phyloP scores from a whole-genome alignment of 2,329 filamentous ascomycete species.

The Diaporthe nobilis region DNA sequence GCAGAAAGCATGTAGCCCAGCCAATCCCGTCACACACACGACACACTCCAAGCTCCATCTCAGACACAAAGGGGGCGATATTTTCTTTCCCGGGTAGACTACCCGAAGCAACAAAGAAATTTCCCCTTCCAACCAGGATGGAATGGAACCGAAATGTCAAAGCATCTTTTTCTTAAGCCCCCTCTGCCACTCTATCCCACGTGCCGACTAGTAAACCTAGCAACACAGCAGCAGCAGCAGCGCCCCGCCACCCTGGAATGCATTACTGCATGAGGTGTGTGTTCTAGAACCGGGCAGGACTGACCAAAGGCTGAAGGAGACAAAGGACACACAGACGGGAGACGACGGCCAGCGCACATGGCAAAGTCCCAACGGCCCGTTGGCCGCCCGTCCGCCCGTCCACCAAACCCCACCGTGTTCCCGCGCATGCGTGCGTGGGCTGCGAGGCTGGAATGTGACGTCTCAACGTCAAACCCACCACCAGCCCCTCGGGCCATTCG shows the following conservation, averaged over 20 bases:
- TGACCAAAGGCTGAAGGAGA: background rate
- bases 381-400: background rate
- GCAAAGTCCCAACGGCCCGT: conserved; percentile 6
- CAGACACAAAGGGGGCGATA: conserved; percentile 5
- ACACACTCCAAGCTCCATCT: conserved; percentile 1
- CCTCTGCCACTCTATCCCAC: background rate
- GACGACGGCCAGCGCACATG: background rate
- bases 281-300: conserved; percentile 5
- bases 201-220: background rate
- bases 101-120: conserved; percentile 3
- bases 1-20: background rate
- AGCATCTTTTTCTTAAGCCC: background rate
- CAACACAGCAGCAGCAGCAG: no score
- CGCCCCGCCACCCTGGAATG: conserved; percentile 11
- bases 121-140: background rate
- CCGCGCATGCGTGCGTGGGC: background rate
- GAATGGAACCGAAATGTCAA: background rate
- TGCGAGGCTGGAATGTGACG: conserved; percentile 12
- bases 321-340: background rate
- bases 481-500: background rate
- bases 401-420: background rate
- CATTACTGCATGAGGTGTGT: background rate
- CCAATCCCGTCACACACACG: background rate
- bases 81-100: background rate
- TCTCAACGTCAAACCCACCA: background rate